Conservation (phyloP, 495 filamentous ascomycete species). For the Tuber borchii region DNA sequence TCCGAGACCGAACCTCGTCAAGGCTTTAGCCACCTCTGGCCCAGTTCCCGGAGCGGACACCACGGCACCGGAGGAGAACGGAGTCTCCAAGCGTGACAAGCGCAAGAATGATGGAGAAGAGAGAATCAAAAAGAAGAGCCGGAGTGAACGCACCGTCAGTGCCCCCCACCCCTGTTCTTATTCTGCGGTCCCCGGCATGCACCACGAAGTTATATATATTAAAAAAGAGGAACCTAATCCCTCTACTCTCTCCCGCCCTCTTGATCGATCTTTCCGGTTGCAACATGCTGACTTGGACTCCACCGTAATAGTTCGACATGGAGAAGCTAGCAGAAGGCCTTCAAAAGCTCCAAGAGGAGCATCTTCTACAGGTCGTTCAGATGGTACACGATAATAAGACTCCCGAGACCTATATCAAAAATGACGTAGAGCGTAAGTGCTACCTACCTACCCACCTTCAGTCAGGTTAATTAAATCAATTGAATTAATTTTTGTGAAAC, state of each 20-base stretch:
- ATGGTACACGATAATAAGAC: slow-evolving; percentile 97
- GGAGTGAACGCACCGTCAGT: slow-evolving; percentile 59
- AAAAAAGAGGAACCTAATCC: background rate
- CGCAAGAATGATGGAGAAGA: slow-evolving; percentile 57
- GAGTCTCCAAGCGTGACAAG: slow-evolving; percentile 47
- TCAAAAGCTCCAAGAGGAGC: slow-evolving; percentile 76
- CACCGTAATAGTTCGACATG: slow-evolving; percentile 61
- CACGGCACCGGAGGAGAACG: slow-evolving; percentile 38
- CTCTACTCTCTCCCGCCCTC: background rate
- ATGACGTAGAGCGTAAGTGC: slow-evolving; percentile 82
- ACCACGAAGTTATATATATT: background rate
- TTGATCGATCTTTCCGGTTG: slow-evolving; percentile 5
- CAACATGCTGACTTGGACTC: slow-evolving; percentile 15
- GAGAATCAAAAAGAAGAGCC: slow-evolving; percentile 68
- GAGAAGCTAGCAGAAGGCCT: slow-evolving; percentile 94
- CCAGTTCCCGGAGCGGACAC: slow-evolving; percentile 70
- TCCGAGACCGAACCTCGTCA: slow-evolving; percentile 73
- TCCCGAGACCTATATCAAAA: slow-evolving; percentile 87
- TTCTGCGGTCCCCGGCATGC: background rate
- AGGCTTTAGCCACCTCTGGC: slow-evolving; percentile 69
- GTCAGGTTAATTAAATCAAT: background rate
- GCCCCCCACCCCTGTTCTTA: background rate
- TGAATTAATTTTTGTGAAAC: slow-evolving; percentile 19
- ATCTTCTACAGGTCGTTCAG: slow-evolving; percentile 88
- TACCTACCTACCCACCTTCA: slow-evolving; percentile 1